Evolutionary conservation across 176 grass and related monocot genomes (phyloP).

Genomic region (Carex cristatella): DNA sequence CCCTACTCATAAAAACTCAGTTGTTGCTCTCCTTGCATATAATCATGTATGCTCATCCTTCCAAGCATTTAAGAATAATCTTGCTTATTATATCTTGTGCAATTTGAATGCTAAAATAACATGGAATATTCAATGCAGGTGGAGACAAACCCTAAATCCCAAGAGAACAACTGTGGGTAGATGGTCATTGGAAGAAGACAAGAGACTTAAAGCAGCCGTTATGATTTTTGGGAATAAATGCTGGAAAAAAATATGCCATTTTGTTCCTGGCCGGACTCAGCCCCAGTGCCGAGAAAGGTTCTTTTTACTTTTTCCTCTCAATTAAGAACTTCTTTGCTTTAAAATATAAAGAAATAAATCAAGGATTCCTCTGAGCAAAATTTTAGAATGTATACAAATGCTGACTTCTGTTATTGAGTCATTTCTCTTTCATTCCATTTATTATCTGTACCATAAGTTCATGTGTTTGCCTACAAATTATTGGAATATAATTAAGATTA

Average conservation of each 20-base stretch:
- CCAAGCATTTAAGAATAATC: slow-evolving; percentile 15
- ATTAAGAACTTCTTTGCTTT: not conserved
- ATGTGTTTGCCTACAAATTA: not conserved
- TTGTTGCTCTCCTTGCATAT: not conserved
- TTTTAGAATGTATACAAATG: slow-evolving; percentile 21
- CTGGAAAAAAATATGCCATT: slow-evolving; percentile 79
- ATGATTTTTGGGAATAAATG: slow-evolving; percentile 58
- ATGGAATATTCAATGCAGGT: slow-evolving; percentile 37
- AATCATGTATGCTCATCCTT: slow-evolving; percentile 3
- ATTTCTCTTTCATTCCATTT: slow-evolving; percentile 1
- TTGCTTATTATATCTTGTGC: not conserved
- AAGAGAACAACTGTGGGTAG: slow-evolving; percentile 71
- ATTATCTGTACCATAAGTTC: not conserved
- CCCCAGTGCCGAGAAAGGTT: slow-evolving; percentile 83
- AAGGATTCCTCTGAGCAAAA: not conserved
- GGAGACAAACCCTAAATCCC: slow-evolving; percentile 67
- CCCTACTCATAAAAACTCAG: not conserved
- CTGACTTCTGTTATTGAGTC: slow-evolving; percentile 5
- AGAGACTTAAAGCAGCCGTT: slow-evolving; percentile 63
- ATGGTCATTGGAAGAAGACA: slow-evolving; percentile 86
- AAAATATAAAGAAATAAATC: slow-evolving; percentile 21
- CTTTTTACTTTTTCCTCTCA: not conserved
- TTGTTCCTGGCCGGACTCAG: slow-evolving; percentile 74
- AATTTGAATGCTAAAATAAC: not conserved
- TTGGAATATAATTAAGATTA: not conserved